Percentiles rank a stretch among this genome's conserved stretches.
Evolutionary conservation across 331 rosid genomes (phyloP).

Genomic region (Saraca asoca): DNA sequence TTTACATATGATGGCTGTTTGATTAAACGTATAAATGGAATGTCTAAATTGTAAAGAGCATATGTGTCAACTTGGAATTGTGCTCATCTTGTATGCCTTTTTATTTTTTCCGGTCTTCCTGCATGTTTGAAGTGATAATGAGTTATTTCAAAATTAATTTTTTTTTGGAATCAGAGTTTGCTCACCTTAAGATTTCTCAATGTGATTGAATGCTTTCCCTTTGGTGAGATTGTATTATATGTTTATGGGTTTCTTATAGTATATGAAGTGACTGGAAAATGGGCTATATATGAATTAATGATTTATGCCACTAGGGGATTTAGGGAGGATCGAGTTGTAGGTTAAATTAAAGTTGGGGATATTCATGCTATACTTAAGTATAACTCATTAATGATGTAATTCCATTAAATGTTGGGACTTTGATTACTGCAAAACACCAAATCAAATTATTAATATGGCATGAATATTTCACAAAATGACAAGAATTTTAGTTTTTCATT

Average conservation of each 20-base stretch:
- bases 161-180: neutral
- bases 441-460: neutral
- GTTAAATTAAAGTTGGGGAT: neutral
- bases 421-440: neutral
- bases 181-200: neutral
- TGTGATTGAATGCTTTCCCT: neutral
- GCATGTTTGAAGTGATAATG: neutral
- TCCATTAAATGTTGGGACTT: conserved; percentile 1
- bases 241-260: neutral
- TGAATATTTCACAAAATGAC: neutral
- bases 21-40: too few relatives aligned
- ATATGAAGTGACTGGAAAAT: conserved; percentile 13
- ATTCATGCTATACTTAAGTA: neutral
- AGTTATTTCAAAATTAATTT: neutral
- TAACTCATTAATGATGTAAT: conserved; percentile 1
- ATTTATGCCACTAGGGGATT: conserved; percentile 9
- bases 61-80: too few relatives aligned
- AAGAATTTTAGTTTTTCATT: neutral
- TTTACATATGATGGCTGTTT: too few relatives aligned
- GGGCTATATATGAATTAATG: neutral
- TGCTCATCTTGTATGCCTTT: too few relatives aligned
- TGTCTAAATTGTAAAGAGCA: too few relatives aligned
- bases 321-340: neutral
- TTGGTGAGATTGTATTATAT: neutral
- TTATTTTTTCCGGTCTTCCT: neutral